These are phyloP conservation scores for Fusarium heterosporum DNA, from an alignment of 2,329 filamentous ascomycete genomes.

Conservation along the genomic window DNA sequence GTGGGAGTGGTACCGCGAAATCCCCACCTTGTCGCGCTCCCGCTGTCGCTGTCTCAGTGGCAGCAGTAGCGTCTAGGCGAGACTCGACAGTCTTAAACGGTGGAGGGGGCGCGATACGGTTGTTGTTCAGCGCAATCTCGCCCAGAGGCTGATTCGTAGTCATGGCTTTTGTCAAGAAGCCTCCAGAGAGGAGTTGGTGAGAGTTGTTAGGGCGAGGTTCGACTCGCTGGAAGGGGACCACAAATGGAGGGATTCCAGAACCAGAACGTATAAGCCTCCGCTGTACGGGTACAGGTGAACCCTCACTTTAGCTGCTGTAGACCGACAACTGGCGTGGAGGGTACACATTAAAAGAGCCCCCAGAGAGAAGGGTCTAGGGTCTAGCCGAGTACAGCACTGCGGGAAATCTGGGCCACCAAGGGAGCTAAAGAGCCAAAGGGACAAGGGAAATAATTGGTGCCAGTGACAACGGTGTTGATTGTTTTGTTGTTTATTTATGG, in stretches of 20 bases:
- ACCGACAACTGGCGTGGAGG: conserved; percentile 33
- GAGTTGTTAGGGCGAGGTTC: conserved; percentile 22
- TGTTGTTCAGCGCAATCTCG: conserved; percentile 38
- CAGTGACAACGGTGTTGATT: conserved; percentile 29
- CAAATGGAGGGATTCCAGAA: conserved; percentile 35
- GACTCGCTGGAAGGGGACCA: conserved; percentile 18
- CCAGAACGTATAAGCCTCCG: conserved; percentile 29
- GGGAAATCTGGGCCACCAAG: conserved; percentile 39
- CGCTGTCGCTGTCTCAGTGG: conserved; percentile 25
- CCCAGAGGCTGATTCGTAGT: conserved; percentile 39
- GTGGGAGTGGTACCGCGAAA: conserved; percentile 43
- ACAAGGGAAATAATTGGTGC: conserved; percentile 33
- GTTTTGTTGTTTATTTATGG: conserved; percentile 33
- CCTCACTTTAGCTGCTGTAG: conserved; percentile 26
- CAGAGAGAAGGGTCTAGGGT: conserved; percentile 34
- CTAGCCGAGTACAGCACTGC: conserved; percentile 38
- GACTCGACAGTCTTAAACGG: conserved; percentile 26
- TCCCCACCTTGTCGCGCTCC: conserved; percentile 46
- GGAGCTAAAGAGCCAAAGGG: conserved; percentile 27
- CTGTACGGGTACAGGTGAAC: conserved; percentile 17
- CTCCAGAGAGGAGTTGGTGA: conserved; percentile 14
- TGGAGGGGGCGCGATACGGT: conserved; percentile 37
- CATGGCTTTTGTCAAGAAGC: conserved; percentile 33
- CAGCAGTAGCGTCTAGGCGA: conserved; percentile 28
- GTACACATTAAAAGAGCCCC: conserved; percentile 9